Conservation (phyloP, 257 asterid genomes). For the Eustoma russellianum region DNA sequence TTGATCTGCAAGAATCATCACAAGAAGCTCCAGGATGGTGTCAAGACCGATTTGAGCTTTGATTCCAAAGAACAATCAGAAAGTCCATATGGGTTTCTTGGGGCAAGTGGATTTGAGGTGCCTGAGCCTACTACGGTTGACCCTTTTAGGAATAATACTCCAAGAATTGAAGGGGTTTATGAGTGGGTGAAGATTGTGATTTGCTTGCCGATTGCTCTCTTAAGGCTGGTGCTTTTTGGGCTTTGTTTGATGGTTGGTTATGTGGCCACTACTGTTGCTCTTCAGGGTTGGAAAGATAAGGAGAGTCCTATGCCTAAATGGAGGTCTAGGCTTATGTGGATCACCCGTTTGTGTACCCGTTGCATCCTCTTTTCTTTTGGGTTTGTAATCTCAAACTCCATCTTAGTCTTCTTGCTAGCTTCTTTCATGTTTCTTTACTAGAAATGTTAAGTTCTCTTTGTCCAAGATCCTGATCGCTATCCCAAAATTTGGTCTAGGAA, state of each 20-base stretch:
- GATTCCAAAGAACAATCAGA: not conserved
- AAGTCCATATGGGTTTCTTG: slow-evolving; percentile 56
- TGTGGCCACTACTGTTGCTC: slow-evolving; percentile 48
- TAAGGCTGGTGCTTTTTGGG: slow-evolving; percentile 61
- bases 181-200: slow-evolving; percentile 83
- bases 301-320: slow-evolving; percentile 80
- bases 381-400: slow-evolving; percentile 24
- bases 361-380: slow-evolving; percentile 85
- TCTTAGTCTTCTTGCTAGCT: not conserved
- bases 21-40: too few species aligned
- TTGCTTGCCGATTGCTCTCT: slow-evolving; percentile 58
- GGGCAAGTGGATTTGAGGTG: slow-evolving; percentile 48
- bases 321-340: slow-evolving; percentile 79
- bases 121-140: slow-evolving; percentile 65
- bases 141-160: slow-evolving; percentile 71
- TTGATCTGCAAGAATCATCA: not conserved
- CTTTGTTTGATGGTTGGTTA: slow-evolving; percentile 58
- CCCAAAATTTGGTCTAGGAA: too few species aligned
- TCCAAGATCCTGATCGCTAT: too few species aligned
- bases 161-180: slow-evolving; percentile 58
- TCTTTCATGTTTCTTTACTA: too few species aligned
- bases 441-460: too few species aligned
- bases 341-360: slow-evolving; percentile 69
- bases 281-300: slow-evolving; percentile 74
- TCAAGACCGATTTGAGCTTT: slow-evolving; percentile 6